Conservation (phyloP, 495 filamentous ascomycete species). For the Tirmania nivea region DNA sequence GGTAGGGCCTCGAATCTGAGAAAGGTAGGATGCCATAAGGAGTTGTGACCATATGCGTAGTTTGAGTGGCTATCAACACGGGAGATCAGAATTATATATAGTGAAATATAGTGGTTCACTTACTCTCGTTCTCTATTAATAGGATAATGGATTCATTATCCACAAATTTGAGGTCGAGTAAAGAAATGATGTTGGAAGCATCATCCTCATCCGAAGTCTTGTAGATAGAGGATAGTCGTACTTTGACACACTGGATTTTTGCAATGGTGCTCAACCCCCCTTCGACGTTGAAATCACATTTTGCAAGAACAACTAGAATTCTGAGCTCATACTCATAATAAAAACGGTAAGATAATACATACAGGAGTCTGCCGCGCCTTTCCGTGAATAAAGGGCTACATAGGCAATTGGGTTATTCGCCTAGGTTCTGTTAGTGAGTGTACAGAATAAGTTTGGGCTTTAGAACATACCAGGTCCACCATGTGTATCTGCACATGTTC, state of each 20-base stretch:
- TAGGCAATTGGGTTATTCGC: conserved; percentile 14
- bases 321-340: background rate
- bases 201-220: conserved; percentile 13
- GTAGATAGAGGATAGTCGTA: conserved; percentile 13
- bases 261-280: conserved; percentile 35
- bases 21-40: conserved; percentile 21
- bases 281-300: conserved; percentile 26
- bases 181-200: conserved; percentile 2
- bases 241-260: conserved; percentile 23
- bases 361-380: conserved; percentile 12
- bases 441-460: background rate
- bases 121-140: conserved; percentile 27
- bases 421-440: background rate
- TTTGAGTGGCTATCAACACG: background rate
- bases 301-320: conserved; percentile 28
- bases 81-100: background rate
- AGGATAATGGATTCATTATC: conserved; percentile 32
- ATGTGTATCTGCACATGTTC: conserved; percentile 22
- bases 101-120: conserved; percentile 1
- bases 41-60: conserved; percentile 11
- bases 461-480: conserved; percentile 12
- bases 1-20: conserved; percentile 16
- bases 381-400: conserved; percentile 17
- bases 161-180: conserved; percentile 35
- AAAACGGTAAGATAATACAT: conserved; percentile 14